Evolutionary conservation across 495 filamentous ascomycete genomes (phyloP).

Genomic region (Neurospora sp.): DNA sequence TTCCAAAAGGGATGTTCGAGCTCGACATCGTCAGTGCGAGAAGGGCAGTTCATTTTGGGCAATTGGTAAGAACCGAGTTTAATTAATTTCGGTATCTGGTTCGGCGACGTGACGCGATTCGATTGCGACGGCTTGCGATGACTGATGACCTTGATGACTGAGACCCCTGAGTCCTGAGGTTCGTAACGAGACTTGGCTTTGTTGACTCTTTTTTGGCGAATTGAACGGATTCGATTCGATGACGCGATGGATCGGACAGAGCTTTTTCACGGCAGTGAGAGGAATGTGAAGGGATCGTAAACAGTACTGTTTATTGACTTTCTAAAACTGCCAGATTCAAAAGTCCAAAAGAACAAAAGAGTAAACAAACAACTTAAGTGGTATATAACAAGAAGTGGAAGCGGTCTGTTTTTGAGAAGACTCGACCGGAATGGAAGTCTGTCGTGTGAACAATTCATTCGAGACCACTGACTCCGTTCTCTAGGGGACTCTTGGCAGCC

Average conservation of each 20-base stretch:
- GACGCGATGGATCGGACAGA: background rate
- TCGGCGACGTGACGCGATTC: background rate
- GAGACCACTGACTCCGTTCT: too few relatives aligned
- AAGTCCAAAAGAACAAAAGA: background rate
- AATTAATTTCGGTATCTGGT: background rate
- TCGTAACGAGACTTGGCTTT: background rate
- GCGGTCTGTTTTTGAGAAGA: background rate
- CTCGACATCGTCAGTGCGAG: constrained; percentile 46
- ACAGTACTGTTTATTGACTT: background rate
- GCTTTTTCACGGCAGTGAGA: background rate
- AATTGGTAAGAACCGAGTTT: background rate
- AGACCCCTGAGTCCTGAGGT: background rate
- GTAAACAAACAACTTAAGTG: background rate
- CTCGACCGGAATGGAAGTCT: background rate
- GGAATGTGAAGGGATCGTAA: background rate
- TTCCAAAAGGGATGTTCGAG: constrained; percentile 46
- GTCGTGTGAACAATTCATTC: background rate
- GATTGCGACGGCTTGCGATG: background rate
- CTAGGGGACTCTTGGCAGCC: background rate
- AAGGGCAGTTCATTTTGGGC: constrained; percentile 52
- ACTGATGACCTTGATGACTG: background rate
- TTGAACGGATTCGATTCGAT: background rate
- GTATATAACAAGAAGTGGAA: background rate
- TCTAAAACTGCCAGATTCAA: background rate
- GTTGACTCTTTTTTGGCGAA: background rate